phyloP scores from a whole-genome alignment of 345 rosid species.

The Leavenworthia alabamica region DNA sequence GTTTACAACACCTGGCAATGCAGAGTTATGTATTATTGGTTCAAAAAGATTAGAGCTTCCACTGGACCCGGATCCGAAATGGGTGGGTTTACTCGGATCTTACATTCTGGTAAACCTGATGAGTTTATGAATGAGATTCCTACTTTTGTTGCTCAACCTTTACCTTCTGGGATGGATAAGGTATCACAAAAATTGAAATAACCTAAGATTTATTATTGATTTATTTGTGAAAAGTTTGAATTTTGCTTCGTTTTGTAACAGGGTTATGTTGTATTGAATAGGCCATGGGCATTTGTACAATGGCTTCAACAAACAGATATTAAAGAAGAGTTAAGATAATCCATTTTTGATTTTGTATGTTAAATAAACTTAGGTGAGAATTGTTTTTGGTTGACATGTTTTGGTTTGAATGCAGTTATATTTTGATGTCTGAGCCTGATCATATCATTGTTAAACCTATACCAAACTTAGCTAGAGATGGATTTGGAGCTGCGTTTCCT shows the following conservation, averaged over 20 bases:
- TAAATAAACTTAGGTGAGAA: background rate
- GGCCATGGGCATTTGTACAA: slow-evolving; percentile 99
- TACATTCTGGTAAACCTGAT: slow-evolving; percentile 88
- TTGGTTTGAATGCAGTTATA: slow-evolving; percentile 42
- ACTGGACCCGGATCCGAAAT: slow-evolving; percentile 62
- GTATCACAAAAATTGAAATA: slow-evolving; percentile 23
- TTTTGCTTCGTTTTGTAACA: slow-evolving; percentile 10
- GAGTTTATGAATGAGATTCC: slow-evolving; percentile 91
- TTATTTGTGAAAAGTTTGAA: background rate
- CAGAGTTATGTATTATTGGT: slow-evolving; percentile 97
- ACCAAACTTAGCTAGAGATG: slow-evolving; percentile 80
- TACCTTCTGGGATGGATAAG: slow-evolving; percentile 94
- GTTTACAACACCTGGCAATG: slow-evolving; percentile 99
- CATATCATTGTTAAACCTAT: slow-evolving; percentile 90
- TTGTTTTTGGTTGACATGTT: background rate
- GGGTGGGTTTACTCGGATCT: slow-evolving; percentile 97
- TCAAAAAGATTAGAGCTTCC: slow-evolving; percentile 61
- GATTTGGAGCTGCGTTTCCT: slow-evolving; percentile 90
- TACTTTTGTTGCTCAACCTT: slow-evolving; percentile 85
- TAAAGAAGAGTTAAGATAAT: slow-evolving; percentile 69
- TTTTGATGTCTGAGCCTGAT: slow-evolving; percentile 96
- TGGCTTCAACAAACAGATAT: slow-evolving; percentile 88
- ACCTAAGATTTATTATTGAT: background rate
- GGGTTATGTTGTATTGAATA: slow-evolving; percentile 93
- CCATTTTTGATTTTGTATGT: background rate